These are phyloP conservation scores for Penicillium malachiteum DNA, from an alignment of 495 filamentous ascomycete genomes.

Conservation along the genomic window DNA sequence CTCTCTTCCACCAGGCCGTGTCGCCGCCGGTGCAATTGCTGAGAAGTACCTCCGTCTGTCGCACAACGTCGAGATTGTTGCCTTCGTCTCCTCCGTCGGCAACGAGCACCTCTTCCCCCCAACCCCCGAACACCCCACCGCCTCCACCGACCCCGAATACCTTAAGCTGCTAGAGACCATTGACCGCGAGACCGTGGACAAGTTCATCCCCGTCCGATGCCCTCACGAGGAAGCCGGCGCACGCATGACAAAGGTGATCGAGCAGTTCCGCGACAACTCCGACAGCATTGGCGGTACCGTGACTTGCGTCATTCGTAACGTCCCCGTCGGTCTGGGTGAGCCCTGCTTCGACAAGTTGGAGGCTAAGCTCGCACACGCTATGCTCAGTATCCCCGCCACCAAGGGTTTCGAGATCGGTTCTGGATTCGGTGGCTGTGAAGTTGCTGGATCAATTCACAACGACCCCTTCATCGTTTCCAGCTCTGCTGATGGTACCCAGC, in stretches of 20 bases:
- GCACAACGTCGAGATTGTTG: conserved; percentile 85
- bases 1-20: conserved; percentile 55
- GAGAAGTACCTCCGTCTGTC: conserved; percentile 86
- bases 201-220: conserved; percentile 81
- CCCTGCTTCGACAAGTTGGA: conserved; percentile 97
- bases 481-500: conserved; percentile 38
- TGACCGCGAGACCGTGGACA: conserved; percentile 77
- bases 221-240: conserved; percentile 63
- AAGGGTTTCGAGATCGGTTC: conserved; percentile 98
- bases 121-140: conserved; percentile 66
- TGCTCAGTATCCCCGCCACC: conserved; percentile 95
- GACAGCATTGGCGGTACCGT: conserved; percentile 97
- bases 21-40: conserved; percentile 91
- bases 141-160: conserved; percentile 81
- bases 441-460: conserved; percentile 91
- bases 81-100: conserved; percentile 87
- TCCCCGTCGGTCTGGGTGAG: conserved; percentile 85
- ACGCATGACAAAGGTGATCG: conserved; percentile 79
- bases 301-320: conserved; percentile 91
- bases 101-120: conserved; percentile 80
- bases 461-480: conserved; percentile 75
- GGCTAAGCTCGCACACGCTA: conserved; percentile 88
- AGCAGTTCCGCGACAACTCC: conserved; percentile 69
- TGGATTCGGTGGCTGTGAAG: conserved; percentile 83
- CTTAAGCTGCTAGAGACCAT: conserved; percentile 72